Percentiles rank a stretch among this genome's conserved stretches.
Evolutionary conservation across 176 grass and related monocot species (phyloP).

Genomic region (Triticum aestivum): IWGSC_CS_RefSeq_v2.1 NC_057808.1:467887121-467887620

Average conservation of each 20-base stretch:
- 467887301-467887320: slow-evolving; percentile 5
- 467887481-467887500: not conserved
- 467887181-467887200: not conserved
- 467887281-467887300: not conserved
- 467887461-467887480: slow-evolving; percentile 60
- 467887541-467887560: not conserved
- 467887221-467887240: not conserved
- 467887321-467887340: not conserved
- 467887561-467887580: not conserved
- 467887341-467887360: slow-evolving; percentile 79
- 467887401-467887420: slow-evolving; percentile 92
- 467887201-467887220: not conserved
- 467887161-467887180: slow-evolving; percentile 15
- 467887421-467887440: slow-evolving; percentile 93
- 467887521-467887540: slow-evolving; percentile 26
- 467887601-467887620: not conserved
- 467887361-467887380: slow-evolving; percentile 93
- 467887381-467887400: slow-evolving; percentile 94
- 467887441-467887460: slow-evolving; percentile 88
- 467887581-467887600: slow-evolving; percentile 5
- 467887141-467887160: slow-evolving; percentile 13
- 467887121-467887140: not conserved
- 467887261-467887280: not conserved
- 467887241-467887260: not conserved
- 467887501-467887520: not conserved